Evolutionary conservation across 2,329 filamentous ascomycete species (phyloP).

Genomic region (Hypoxylon sp.): DNA sequence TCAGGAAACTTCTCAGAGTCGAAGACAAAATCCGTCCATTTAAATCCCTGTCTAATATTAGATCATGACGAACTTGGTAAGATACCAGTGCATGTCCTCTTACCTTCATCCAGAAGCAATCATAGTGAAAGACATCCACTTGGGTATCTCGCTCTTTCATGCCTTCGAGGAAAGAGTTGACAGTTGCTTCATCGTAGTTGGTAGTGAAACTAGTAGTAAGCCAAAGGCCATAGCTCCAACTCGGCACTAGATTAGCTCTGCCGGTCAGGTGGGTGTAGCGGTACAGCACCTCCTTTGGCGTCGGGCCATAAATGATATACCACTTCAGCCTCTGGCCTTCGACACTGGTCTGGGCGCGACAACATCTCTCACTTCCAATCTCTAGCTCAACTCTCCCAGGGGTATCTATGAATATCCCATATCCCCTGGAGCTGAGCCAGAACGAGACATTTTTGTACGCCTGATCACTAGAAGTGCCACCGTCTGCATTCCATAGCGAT

Average conservation of each 20-base stretch:
- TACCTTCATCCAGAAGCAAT: conserved; percentile 78
- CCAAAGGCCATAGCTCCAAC: conserved; percentile 81
- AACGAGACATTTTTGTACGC: conserved; percentile 78
- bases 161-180: conserved; percentile 72
- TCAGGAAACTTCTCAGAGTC: conserved; percentile 74
- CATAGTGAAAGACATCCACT: conserved; percentile 78
- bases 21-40: conserved; percentile 80
- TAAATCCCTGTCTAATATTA: conserved; percentile 59
- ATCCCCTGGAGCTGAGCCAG: conserved; percentile 76
- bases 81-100: conserved; percentile 3
- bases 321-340: conserved; percentile 75
- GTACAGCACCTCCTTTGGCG: conserved; percentile 74
- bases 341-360: conserved; percentile 73
- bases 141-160: conserved; percentile 72
- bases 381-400: conserved; percentile 75
- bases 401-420: conserved; percentile 79
- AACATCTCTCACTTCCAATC: conserved; percentile 77
- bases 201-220: conserved; percentile 80
- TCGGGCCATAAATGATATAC: conserved; percentile 76
- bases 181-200: conserved; percentile 74
- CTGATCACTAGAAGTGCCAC: conserved; percentile 73
- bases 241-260: conserved; percentile 68
- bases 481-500: conserved; percentile 70
- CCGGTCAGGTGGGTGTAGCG: conserved; percentile 75
- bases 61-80: neutral